These are phyloP conservation scores for Echium plantagineum DNA, from an alignment of 257 asterid species.

Conservation along the genomic window DNA sequence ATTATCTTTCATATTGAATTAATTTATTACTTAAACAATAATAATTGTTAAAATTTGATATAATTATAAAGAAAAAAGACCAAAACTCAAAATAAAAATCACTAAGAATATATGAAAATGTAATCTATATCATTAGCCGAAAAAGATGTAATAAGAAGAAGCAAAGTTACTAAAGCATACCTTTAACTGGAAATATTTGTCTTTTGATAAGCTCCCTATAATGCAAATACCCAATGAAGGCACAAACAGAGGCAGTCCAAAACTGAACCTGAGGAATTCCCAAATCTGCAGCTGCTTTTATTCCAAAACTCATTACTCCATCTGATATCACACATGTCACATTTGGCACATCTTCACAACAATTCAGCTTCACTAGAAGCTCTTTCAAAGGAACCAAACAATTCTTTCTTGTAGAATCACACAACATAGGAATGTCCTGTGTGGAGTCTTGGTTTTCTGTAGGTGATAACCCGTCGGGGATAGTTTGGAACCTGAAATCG, in stretches of 20 bases:
- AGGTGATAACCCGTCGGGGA: constrained; percentile 30
- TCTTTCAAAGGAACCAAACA: constrained; percentile 14
- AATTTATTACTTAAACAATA: too few species aligned
- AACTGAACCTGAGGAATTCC: constrained; percentile 16
- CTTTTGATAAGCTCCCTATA: constrained; percentile 7
- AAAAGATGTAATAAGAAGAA: too few species aligned
- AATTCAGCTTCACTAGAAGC: constrained; percentile 16
- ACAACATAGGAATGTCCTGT: constrained; percentile 17
- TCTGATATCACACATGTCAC: constrained; percentile 22
- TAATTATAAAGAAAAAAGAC: too few species aligned
- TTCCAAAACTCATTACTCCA: constrained; percentile 14
- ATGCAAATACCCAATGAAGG: constrained; percentile 12
- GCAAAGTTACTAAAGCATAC: background rate
- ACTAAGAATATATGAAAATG: too few species aligned
- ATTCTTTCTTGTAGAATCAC: constrained; percentile 6
- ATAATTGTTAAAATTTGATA: too few species aligned
- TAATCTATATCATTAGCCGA: too few species aligned
- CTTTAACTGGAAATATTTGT: constrained; percentile 18
- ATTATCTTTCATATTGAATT: too few species aligned
- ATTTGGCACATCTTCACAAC: constrained; percentile 3
- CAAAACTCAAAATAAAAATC: too few species aligned
- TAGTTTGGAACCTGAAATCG: constrained; percentile 21
- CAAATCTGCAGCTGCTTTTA: constrained; percentile 18
- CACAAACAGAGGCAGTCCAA: constrained; percentile 11
- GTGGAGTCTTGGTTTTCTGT: constrained; percentile 11